These are phyloP conservation scores for Magnusiomyces fungicola DNA, from an alignment of 1,139 yeast species.

Conservation along the genomic window DNA sequence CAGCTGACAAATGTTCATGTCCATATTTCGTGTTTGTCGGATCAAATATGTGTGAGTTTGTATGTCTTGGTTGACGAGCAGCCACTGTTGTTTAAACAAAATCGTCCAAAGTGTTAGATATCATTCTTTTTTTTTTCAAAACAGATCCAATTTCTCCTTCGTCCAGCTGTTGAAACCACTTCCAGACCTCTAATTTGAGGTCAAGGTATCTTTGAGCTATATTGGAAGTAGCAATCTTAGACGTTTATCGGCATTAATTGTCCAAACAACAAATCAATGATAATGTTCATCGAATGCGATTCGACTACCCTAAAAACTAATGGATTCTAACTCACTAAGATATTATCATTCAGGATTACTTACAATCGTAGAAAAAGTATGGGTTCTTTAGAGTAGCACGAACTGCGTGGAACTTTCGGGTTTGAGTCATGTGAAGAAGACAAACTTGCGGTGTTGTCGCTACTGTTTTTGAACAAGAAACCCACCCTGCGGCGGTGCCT, in stretches of 20 bases:
- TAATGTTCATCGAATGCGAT: neutral
- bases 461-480: too few relatives aligned
- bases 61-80: constrained; percentile 22
- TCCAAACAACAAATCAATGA: neutral
- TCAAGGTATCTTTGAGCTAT: too few relatives aligned
- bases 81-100: constrained; percentile 12
- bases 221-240: neutral
- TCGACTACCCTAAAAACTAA: neutral
- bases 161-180: too few relatives aligned
- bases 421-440: too few relatives aligned
- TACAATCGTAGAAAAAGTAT: constrained; percentile 30
- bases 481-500: too few relatives aligned
- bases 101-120: neutral
- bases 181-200: too few relatives aligned
- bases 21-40: constrained; percentile 18
- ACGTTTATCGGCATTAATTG: neutral
- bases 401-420: neutral
- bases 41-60: constrained; percentile 7
- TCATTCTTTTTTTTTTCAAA: neutral
- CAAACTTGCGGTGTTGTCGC: too few relatives aligned
- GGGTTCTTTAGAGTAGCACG: constrained; percentile 24
- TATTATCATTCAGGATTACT: constrained; percentile 17
- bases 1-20: constrained; percentile 19
- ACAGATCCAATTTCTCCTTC: too few relatives aligned
- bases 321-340: constrained; percentile 8